A percentile compares a stretch with the other conserved stretches of the same genome.
Evolutionary conservation across 2,329 filamentous ascomycete genomes (phyloP).

Genomic region (Xylaria sp.): DNA sequence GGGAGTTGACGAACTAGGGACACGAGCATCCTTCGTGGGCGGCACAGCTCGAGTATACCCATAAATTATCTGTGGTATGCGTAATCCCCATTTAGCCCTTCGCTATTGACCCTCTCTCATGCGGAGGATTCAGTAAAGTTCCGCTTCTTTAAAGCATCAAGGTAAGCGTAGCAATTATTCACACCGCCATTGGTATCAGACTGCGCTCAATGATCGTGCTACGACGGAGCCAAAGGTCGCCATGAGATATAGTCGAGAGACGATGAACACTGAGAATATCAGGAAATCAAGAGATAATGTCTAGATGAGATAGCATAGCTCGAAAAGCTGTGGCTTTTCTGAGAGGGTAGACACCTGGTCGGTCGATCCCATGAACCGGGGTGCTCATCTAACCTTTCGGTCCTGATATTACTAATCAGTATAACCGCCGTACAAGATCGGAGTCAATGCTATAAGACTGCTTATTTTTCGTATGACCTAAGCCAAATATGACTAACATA

Average conservation of each 20-base stretch:
- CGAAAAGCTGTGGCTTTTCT: no score
- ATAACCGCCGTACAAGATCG: neutral
- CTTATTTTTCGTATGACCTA: constrained; percentile 7
- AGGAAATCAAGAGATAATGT: neutral
- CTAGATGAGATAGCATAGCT: neutral
- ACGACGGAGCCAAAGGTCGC: neutral
- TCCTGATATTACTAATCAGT: neutral
- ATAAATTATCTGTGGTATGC: no score
- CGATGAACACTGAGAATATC: neutral
- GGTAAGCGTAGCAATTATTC: neutral
- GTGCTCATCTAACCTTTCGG: neutral
- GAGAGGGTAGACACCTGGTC: no score
- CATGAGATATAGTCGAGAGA: neutral
- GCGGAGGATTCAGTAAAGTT: neutral
- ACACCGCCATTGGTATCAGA: neutral
- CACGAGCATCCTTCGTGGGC: neutral
- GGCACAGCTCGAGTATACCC: neutral
- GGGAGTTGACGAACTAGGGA: neutral
- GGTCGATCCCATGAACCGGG: no score
- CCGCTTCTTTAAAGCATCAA: neutral
- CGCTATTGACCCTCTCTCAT: neutral
- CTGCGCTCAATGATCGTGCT: neutral
- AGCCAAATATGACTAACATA: neutral
- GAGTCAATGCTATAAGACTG: neutral
- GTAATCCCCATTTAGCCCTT: neutral